These are phyloP conservation scores for Pyrus communis DNA, from an alignment of 306 rosid species.

Conservation along the genomic window DNA sequence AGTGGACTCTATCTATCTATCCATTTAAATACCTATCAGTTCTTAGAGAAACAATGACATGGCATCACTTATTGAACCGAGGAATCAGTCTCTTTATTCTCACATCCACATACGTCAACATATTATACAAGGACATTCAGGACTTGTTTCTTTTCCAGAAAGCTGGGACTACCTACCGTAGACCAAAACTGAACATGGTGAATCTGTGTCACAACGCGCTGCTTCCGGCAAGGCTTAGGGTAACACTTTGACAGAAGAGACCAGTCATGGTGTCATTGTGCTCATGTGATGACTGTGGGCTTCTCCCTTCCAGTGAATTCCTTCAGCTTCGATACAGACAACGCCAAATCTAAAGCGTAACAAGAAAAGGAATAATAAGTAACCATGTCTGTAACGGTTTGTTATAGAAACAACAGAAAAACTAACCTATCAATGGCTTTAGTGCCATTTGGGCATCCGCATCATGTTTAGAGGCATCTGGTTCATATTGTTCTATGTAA, in stretches of 20 bases:
- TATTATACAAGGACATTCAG: conserved; percentile 3
- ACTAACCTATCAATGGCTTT: conserved; percentile 81
- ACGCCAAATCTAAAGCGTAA: conserved; percentile 65
- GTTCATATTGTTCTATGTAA: conserved; percentile 87
- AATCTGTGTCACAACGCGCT: conserved; percentile 1
- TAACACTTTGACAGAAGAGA: background rate
- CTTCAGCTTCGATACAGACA: conserved; percentile 72
- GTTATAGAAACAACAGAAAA: background rate
- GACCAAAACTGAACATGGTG: conserved; percentile 19
- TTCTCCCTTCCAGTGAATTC: conserved; percentile 90
- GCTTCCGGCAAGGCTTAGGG: conserved; percentile 12
- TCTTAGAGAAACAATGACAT: background rate
- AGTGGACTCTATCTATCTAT: background rate
- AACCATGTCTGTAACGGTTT: background rate
- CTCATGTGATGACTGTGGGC: conserved; percentile 95
- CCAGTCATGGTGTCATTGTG: conserved; percentile 13
- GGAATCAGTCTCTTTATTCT: background rate
- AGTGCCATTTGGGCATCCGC: conserved; percentile 81
- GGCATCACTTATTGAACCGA: background rate
- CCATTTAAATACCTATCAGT: background rate
- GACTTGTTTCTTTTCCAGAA: background rate
- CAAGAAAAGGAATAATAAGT: background rate
- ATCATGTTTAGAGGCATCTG: conserved; percentile 67
- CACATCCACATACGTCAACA: background rate
- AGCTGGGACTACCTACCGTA: background rate